Evolutionary conservation across 2,329 filamentous ascomycete genomes (phyloP), one percentile per base, ranked within the genome.

Genomic region (Diaporthe australafricana): DNA sequence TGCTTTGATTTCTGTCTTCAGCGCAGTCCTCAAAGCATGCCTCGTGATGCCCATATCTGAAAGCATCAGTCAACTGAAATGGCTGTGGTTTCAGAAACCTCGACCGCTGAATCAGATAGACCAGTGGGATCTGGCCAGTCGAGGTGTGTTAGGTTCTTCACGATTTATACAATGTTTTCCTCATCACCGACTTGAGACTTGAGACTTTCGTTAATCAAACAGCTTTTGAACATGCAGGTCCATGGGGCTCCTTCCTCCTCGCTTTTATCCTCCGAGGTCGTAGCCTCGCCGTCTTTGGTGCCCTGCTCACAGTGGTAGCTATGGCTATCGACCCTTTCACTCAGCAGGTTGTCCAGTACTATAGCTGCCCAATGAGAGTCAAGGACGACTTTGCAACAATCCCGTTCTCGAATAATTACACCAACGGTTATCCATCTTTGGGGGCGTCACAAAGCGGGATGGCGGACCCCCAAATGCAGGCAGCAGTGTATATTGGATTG

Each of bases 201-300:
- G n/a, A n/a, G n/a, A 25, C 14, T 5, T 14, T 11, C 30, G n/a
- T 20, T 2, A 27, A n/a, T n/a, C 6, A 11, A 20, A 25, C 22
- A n/a, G n/a, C n/a, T 1, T 27, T n/a, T n/a, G n/a, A n/a, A 40
- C 22, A 9, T 57, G 8, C 4, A 57, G 55, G 53, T 8, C n/a
- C 62, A 16, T 66, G 62, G 62, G 62, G 62, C 20, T 66, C 62
- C n/a, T 9, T 66, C 11, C 47, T 66, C 22, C 20, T 66, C 32
- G 25, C 53, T 4, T 25, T 42, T 5, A 20, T 17, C 2, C 35
- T 57, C 11, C 38, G 17, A 40, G 8, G 32, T n/a, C 53, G 11
- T 12, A 11, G 25, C n/a, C 11, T 66, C 7, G 62, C 47, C 16
- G 50, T 52, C 8, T 25, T 66, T 2, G 62, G 62, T 66, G 62